These are phyloP conservation scores for Solanum peruvianum DNA, from an alignment of 257 asterid species.

Conservation along the genomic window DNA sequence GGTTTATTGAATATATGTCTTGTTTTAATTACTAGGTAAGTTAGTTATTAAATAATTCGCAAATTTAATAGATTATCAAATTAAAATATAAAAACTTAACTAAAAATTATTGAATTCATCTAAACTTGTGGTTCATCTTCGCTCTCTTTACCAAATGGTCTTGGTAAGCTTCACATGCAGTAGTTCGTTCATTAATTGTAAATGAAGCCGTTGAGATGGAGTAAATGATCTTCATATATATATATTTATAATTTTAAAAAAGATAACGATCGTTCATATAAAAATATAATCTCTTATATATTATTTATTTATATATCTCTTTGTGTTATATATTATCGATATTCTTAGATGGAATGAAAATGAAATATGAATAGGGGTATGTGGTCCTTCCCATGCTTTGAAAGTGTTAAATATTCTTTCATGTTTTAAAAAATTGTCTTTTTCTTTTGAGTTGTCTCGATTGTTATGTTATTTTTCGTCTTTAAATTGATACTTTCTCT, in stretches of 20 bases:
- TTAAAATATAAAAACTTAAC: neutral
- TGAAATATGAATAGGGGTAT: neutral
- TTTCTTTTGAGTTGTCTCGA: neutral
- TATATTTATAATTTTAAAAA: neutral
- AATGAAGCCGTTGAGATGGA: neutral
- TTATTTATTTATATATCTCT: neutral
- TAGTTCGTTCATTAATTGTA: neutral
- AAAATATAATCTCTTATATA: neutral
- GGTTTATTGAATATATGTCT: accelerated
- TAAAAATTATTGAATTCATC: neutral
- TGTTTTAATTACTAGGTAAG: neutral
- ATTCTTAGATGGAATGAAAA: neutral
- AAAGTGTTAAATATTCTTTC: neutral
- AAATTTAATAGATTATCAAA: neutral
- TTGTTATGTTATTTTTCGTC: neutral
- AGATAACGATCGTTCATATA: neutral
- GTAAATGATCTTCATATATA: neutral
- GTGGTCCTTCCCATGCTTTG: neutral
- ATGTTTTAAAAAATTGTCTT: neutral
- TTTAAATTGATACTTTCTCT: no score
- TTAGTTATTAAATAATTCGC: neutral
- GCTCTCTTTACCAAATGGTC: neutral
- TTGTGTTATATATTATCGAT: neutral
- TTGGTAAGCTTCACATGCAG: neutral
- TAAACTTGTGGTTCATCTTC: neutral